Evolutionary conservation across 805 yeast genomes (phyloP), one percentile per base, ranked within the genome.

Genomic region (Pichia ethanolica): DNA sequence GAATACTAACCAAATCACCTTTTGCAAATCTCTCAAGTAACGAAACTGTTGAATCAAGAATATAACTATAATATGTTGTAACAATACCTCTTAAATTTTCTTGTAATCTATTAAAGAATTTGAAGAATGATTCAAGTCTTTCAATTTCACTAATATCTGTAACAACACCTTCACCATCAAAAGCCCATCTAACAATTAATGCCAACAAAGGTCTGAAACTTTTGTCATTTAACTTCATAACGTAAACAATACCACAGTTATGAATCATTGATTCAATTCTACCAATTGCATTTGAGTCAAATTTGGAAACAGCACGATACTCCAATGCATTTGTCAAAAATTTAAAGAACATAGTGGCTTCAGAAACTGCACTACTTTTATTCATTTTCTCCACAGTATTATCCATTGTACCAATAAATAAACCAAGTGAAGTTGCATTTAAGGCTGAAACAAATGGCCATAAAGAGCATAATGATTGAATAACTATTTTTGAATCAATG

Each of bases 151-250:
- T 67, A 38, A 77, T 75, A 6, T 65, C 56, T 5, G 63, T 68
- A 20, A 47, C 48, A 11, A 78, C 77, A 40, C 86, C 89, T 65
- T 84, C 95, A 50, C 89, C 95, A 54, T 82, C 86, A 58, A 87
- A 78, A 3, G 97, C 95, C 99, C 99, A 93, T 64, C 89, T 80
- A 11, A 86, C 89, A 58, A 89, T 72, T 28, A 83, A 73, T 7
- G 90, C 91, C 69, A 93, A 93, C 62, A 88, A 71, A 20, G 99
- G 99, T 62, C 97, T 80, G 75, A 93, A 93, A 26, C 83, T 79
- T 70, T 88, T 89, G 65, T 93, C 99, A 64, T 93, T 93, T 68
- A 93, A 77, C 67, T 91, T 90, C 83, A 93, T 76, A 20, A 91
- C 95, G 57, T 81, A 83, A 27, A 72, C 72, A 55, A 91, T 79